Evolutionary conservation across 2,329 filamentous ascomycete genomes (phyloP), one percentile per base, ranked within the genome.

Genomic region (Pleurostoma richardsiae): DNA sequence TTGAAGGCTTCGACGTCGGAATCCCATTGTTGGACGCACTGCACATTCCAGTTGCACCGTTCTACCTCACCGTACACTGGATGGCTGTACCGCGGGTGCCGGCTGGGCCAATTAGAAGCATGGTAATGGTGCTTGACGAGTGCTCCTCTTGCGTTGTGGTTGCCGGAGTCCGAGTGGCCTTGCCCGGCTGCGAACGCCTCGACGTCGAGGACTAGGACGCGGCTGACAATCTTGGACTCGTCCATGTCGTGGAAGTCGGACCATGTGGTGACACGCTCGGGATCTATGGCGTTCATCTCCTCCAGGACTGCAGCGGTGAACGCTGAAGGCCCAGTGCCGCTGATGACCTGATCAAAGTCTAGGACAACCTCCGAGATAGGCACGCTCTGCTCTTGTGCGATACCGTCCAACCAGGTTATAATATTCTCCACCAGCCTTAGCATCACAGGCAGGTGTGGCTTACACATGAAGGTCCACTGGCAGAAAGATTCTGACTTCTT

Each of bases 91-190:
- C 85, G 73, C 2, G 80, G 83, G 58, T 88, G 84, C 3, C 71
- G 70, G 45, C 74, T 77, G 4, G 84, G 85, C 85, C 85, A 88
- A 47, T 80, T 78, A 1, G 83, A 88, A 1, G 85, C 85, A 61
- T 88, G 85, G 57, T 87, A 88, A 61, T 87, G 83, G 59, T 88
- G 85, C 61, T 82, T 85, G 26, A 88, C 83, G 2, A 88, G 69
- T 2, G 85, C 84, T 11, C 74, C 74, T 45, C 82, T 72, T 1
- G 82, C 74, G 43, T 83, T 76, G 61, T 88, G 84, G 56, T 83
- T 86, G 11, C 83, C 84, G 0, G 83, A 86, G 58, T 88, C 78
- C 0, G 84, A 87, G 61, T 88, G 84, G 8, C 84, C 84, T 61
- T 87, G 83, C 10, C 83, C 83, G 1, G 84, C 84, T 26, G 84